Evolutionary conservation across 306 rosid species (phyloP).

Genomic region (Trifolium dubium): DNA sequence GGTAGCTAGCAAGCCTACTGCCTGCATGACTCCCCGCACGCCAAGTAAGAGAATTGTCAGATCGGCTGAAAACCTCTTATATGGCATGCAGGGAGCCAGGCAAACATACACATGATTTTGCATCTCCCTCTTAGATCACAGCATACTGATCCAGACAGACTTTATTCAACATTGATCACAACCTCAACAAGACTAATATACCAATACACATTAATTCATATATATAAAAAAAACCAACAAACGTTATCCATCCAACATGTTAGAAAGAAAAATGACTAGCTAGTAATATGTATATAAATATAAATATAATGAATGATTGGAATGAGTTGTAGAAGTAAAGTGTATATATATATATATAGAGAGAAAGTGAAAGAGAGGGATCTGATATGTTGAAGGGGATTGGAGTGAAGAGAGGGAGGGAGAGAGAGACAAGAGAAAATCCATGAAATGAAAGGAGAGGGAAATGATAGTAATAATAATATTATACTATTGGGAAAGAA

Average conservation of each 20-base stretch:
- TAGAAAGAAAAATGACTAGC: background rate
- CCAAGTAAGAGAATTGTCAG: constrained; percentile 65
- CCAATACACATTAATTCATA: too few species aligned
- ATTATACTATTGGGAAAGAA: constrained; percentile 25
- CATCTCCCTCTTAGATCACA: background rate
- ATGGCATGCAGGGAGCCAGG: constrained; percentile 95
- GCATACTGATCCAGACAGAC: background rate
- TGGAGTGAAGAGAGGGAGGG: constrained; percentile 34
- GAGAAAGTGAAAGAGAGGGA: background rate
- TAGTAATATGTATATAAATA: background rate
- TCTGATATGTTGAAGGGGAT: constrained; percentile 17
- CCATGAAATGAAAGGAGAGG: constrained; percentile 36
- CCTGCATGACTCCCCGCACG: constrained; percentile 77
- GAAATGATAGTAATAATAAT: background rate
- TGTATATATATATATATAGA: background rate
- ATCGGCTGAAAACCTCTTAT: constrained; percentile 55
- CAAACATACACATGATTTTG: background rate
- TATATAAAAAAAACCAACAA: too few species aligned
- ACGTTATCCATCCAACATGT: background rate
- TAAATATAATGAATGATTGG: background rate
- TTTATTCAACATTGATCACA: too few species aligned
- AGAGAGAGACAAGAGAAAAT: constrained; percentile 50
- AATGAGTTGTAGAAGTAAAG: background rate
- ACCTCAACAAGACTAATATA: too few species aligned
- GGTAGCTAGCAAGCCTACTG: background rate